Evolutionary conservation across 1,139 yeast species (phyloP), one percentile per base, ranked within the genome.

Genomic region (Groenewaldozyma sp.): DNA sequence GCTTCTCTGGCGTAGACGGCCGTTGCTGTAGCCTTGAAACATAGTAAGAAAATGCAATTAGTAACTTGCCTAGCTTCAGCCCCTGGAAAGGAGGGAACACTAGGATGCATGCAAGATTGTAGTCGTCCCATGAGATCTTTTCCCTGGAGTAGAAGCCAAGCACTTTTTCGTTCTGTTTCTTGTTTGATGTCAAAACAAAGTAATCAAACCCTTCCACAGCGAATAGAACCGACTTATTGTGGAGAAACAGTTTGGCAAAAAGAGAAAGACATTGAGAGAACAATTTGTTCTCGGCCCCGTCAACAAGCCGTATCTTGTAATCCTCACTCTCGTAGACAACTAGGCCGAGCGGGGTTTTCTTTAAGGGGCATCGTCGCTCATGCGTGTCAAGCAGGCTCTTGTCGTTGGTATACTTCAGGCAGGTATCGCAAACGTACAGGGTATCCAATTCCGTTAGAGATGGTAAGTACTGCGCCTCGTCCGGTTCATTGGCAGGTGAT

Each of bases 141-240:
- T 91, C 98, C 50, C 84, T 83, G 18, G 96, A 87, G 54, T 86
- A 91, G 56, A 86, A 91, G 1, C 97, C 98, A 81, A 87, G 76
- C 2, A 57, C 31, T 14, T 35, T 28, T 11, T 38, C 31, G 4
- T 44, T 45, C 7, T 40, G 27, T 6, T 29, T 16, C 2, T 35
- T 34, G 24, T 45, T 45, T 28, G 54, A 54, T 7, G 48, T 47
- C 3, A 88, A 34, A 16, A 86, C 70, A 58, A 78, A 91, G 57
- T 86, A 86, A 45, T 84, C 88, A 59, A 82, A 91, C 40, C 73
- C 72, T 33, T 82, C 88, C 6, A 86, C 74, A 35, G 79, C 73
- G 59, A 82, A 91, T 56, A 78, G 86, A 24, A 88, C 81, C 0
- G 95, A 82, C 59, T 91, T 91, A 58, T 84, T 87, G 49, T 87